These are phyloP conservation scores for Boletus reticulatus DNA, from an alignment of 768 basidiomycete genomes.

Conservation along the genomic window DNA sequence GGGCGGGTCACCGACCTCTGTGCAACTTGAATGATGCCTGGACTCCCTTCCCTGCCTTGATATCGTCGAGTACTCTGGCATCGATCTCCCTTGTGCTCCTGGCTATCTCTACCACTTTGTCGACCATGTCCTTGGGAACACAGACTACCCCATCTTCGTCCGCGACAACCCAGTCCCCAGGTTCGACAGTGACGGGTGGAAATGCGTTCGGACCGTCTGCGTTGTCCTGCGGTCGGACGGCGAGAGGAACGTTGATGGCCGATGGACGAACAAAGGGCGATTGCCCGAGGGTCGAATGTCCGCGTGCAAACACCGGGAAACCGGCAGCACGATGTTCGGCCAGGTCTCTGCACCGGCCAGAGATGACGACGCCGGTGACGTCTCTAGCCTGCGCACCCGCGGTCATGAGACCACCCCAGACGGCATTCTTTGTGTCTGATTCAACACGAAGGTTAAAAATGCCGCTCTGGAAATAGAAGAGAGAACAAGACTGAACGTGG, in stretches of 20 bases:
- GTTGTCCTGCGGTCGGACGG: constrained; percentile 36
- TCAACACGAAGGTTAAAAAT: not conserved
- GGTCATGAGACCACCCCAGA: constrained; percentile 93
- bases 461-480: not conserved
- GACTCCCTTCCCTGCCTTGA: constrained; percentile 70
- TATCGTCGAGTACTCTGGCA: constrained; percentile 68
- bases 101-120: constrained; percentile 59
- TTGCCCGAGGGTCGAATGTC: constrained; percentile 84
- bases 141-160: constrained; percentile 90
- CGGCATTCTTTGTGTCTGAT: constrained; percentile 71
- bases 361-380: constrained; percentile 75
- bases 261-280: constrained; percentile 81
- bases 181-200: constrained; percentile 54
- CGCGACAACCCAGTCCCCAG: constrained; percentile 83
- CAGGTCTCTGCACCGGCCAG: constrained; percentile 82
- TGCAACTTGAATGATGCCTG: constrained; percentile 77
- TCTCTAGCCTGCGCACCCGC: constrained; percentile 75
- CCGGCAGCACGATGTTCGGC: constrained; percentile 65
- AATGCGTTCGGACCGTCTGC: constrained; percentile 40
- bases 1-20: constrained; percentile 45
- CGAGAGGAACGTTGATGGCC: constrained; percentile 65
- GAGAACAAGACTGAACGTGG: constrained; percentile 46
- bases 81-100: constrained; percentile 61
- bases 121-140: constrained; percentile 55
- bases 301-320: constrained; percentile 83